Evolutionary conservation across 1,284 basidiomycete genomes (phyloP).

Genomic region (Cryptococcus sp.): DNA sequence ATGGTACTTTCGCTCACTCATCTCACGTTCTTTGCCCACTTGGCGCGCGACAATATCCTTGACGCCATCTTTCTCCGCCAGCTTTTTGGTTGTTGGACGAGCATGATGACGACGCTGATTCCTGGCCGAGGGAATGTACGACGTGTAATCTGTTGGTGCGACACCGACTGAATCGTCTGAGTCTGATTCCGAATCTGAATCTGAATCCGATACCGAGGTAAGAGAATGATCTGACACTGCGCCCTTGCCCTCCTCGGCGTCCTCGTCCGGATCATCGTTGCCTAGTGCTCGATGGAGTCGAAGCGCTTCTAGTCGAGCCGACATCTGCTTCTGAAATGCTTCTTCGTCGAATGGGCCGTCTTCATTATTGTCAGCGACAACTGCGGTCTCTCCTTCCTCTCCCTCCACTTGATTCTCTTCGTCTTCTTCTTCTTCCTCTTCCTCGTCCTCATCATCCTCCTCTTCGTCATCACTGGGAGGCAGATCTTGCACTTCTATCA

Average conservation of each 20-base stretch:
- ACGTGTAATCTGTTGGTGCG: conserved; percentile 43
- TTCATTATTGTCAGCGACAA: conserved; percentile 15
- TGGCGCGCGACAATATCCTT: conserved; percentile 66
- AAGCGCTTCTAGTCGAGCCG: conserved; percentile 38
- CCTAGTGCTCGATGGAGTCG: conserved; percentile 43
- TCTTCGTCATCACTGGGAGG: conserved; percentile 40
- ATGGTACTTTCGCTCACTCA: conserved; percentile 71
- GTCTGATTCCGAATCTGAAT: conserved; percentile 26
- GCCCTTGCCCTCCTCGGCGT: conserved; percentile 17
- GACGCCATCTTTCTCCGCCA: conserved; percentile 35
- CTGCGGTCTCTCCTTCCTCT: conserved; percentile 47
- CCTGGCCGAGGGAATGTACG: conserved; percentile 31
- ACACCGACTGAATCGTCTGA: conserved; percentile 31
- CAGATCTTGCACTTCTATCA: conserved; percentile 54
- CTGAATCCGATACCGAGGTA: conserved; percentile 10
- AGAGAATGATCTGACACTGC: conserved; percentile 15
- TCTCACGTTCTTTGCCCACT: conserved; percentile 63
- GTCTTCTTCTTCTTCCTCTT: conserved; percentile 46
- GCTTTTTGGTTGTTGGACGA: conserved; percentile 19
- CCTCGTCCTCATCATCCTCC: conserved; percentile 35
- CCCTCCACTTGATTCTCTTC: conserved; percentile 51
- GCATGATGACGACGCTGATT: conserved; percentile 10
- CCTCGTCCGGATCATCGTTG: conserved; percentile 36
- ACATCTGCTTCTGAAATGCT: conserved; percentile 29
- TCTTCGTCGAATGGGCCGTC: conserved; percentile 31